phyloP scores from a whole-genome alignment of 2,329 filamentous ascomycete species.

The Colletotrichum gigasporum region DNA sequence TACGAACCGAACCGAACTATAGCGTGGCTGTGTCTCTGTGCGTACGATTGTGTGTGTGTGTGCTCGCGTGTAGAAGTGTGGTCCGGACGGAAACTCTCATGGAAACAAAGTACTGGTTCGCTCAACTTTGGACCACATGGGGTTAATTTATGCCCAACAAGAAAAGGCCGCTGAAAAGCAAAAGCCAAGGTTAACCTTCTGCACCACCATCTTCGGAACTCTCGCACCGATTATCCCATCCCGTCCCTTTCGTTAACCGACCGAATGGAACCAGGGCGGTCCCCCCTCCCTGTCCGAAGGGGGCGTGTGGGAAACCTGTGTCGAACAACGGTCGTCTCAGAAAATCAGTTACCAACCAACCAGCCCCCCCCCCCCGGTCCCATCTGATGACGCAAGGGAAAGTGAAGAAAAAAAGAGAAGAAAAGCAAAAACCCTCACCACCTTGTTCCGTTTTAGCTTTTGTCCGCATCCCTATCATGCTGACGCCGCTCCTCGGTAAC shows the following conservation, averaged over 20 bases:
- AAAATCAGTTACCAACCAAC: too few species aligned
- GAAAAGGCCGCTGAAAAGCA: neutral
- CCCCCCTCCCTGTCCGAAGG: too few species aligned
- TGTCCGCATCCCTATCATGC: too few species aligned
- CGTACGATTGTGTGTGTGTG: neutral
- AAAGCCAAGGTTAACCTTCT: slow-evolving; percentile 6
- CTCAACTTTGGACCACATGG: neutral
- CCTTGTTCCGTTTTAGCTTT: slow-evolving; percentile 22
- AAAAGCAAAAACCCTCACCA: neutral
- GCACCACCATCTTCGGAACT: slow-evolving; percentile 10
- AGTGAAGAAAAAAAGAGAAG: neutral
- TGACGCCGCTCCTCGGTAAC: too few species aligned
- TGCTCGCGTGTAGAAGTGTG: neutral
- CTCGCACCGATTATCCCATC: slow-evolving; percentile 15
- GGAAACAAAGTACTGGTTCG: slow-evolving; percentile 11
- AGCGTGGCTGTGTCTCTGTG: too few species aligned
- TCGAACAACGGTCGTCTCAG: slow-evolving; percentile 28
- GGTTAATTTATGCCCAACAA: neutral
- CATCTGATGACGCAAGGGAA: slow-evolving; percentile 27
- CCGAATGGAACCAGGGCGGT: too few species aligned
- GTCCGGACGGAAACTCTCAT: slow-evolving; percentile 3
- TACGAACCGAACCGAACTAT: neutral
- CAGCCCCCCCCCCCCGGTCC: neutral
- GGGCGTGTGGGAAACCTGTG: slow-evolving; percentile 19
- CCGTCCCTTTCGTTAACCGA: too few species aligned